These are phyloP conservation scores for Fusarium brachygibbosum DNA, from an alignment of 2,329 filamentous ascomycete genomes.

Conservation along the genomic window DNA sequence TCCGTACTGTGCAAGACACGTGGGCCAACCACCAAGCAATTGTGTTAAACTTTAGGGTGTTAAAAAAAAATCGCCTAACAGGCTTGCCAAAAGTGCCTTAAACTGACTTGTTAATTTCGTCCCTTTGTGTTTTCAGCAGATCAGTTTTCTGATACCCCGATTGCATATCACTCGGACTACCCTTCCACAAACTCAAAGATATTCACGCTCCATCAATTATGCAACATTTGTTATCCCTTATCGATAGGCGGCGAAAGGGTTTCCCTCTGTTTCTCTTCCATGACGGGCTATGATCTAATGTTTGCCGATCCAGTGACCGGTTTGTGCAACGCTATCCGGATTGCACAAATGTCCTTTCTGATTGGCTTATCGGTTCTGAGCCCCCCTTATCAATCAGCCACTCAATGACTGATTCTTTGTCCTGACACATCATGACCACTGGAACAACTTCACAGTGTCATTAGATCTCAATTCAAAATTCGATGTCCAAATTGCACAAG, in stretches of 20 bases:
- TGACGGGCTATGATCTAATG: slow-evolving; percentile 43
- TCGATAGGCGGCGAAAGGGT: slow-evolving; percentile 19
- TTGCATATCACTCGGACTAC: not conserved
- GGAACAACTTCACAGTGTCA: slow-evolving; percentile 9
- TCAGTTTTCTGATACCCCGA: too few species aligned
- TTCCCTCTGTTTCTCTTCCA: slow-evolving; percentile 32
- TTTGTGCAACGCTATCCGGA: slow-evolving; percentile 21
- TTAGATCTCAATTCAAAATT: slow-evolving; percentile 2
- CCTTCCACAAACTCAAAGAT: slow-evolving; percentile 5
- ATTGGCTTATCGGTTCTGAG: slow-evolving; percentile 22
- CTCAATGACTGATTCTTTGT: slow-evolving; percentile 20
- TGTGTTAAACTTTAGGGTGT: not conserved
- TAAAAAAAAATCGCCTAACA: too few species aligned
- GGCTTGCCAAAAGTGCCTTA: too few species aligned
- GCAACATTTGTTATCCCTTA: slow-evolving; percentile 25
- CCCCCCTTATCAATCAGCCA: slow-evolving; percentile 45
- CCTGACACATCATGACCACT: slow-evolving; percentile 31
- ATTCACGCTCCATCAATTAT: slow-evolving; percentile 8
- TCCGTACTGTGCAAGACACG: slow-evolving; percentile 11
- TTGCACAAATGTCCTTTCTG: slow-evolving; percentile 1
- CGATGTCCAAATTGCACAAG: not conserved
- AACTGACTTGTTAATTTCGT: too few species aligned
- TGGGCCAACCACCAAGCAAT: slow-evolving; percentile 14
- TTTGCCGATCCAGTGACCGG: slow-evolving; percentile 44
- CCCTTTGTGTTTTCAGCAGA: too few species aligned